A percentile compares a stretch with the other conserved stretches of the same genome.
These are phyloP conservation scores for Phytopythium delawarense DNA, from an alignment of 352 stramenopile genomes.

Conservation along the genomic window DNA sequence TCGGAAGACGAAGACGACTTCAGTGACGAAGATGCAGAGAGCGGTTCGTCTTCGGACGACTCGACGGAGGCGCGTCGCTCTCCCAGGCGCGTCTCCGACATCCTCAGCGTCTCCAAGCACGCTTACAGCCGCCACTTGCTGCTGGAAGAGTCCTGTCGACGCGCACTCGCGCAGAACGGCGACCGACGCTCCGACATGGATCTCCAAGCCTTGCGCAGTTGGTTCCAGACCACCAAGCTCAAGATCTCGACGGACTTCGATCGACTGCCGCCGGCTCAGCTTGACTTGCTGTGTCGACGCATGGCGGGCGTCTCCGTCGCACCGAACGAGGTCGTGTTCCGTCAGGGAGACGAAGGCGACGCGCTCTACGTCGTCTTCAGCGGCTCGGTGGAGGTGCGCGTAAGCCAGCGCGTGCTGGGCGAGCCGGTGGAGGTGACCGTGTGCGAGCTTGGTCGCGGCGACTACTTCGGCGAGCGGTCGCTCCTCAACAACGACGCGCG, in stretches of 20 bases:
- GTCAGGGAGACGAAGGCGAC: conserved; percentile 66
- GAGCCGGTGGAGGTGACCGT: conserved; percentile 68
- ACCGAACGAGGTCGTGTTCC: conserved; percentile 55
- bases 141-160: conserved; percentile 64
- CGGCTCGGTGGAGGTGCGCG: conserved; percentile 55
- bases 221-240: conserved; percentile 75
- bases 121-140: conserved; percentile 61
- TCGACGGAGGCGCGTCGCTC: neutral
- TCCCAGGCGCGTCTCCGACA: neutral
- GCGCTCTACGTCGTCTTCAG: conserved; percentile 70
- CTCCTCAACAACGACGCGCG: conserved; percentile 56
- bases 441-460: conserved; percentile 55
- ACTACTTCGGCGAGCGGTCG: conserved; percentile 74
- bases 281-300: conserved; percentile 56
- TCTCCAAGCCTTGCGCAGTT: conserved; percentile 56
- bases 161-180: conserved; percentile 38
- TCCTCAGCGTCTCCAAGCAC: conserved; percentile 13
- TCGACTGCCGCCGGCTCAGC: conserved; percentile 44
- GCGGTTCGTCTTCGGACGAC: conserved; percentile 5
- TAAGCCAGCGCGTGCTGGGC: conserved; percentile 52
- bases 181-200: conserved; percentile 58
- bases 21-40: conserved; percentile 20
- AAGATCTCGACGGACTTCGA: conserved; percentile 76
- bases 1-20: conserved; percentile 3
- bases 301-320: conserved; percentile 48